These are phyloP conservation scores for Dendrostoma leiphaemia DNA, from an alignment of 2,329 filamentous ascomycete species.

Conservation along the genomic window DNA sequence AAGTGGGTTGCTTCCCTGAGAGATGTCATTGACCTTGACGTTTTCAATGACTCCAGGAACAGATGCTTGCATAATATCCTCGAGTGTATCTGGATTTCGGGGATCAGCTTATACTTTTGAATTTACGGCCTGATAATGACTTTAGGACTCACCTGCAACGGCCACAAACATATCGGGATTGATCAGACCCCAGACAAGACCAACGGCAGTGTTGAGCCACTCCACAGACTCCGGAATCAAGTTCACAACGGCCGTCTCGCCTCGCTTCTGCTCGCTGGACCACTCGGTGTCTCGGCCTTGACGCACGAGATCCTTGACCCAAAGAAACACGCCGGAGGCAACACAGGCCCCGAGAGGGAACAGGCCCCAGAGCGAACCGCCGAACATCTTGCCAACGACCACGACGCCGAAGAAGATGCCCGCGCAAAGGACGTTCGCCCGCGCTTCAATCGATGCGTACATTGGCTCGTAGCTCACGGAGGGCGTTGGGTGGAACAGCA, in stretches of 20 bases:
- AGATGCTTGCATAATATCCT: conserved; percentile 94
- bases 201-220: conserved; percentile 91
- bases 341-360: conserved; percentile 72
- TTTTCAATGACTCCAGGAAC: conserved; percentile 90
- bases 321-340: conserved; percentile 77
- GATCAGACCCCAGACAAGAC: conserved; percentile 83
- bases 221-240: conserved; percentile 89
- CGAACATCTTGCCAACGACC: conserved; percentile 75
- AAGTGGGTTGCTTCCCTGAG: conserved; percentile 87
- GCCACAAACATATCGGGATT: conserved; percentile 93
- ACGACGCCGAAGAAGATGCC: conserved; percentile 73
- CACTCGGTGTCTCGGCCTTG: conserved; percentile 84
- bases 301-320: conserved; percentile 82
- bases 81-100: conserved; percentile 50
- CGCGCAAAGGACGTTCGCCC: conserved; percentile 67
- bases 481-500: conserved; percentile 92
- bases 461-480: conserved; percentile 87
- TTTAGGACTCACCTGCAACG: no score
- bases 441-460: conserved; percentile 72
- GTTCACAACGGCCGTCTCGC: conserved; percentile 82
- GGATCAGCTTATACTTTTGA: conserved; percentile 89
- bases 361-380: conserved; percentile 72
- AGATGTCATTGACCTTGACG: conserved; percentile 91
- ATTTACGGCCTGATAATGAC: no score
- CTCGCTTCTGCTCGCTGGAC: conserved; percentile 81